A percentile compares a stretch with the other conserved stretches of the same genome.
phyloP scores from a whole-genome alignment of 2,329 filamentous ascomycete genomes.

The Exophiala lecanii-corni region DNA sequence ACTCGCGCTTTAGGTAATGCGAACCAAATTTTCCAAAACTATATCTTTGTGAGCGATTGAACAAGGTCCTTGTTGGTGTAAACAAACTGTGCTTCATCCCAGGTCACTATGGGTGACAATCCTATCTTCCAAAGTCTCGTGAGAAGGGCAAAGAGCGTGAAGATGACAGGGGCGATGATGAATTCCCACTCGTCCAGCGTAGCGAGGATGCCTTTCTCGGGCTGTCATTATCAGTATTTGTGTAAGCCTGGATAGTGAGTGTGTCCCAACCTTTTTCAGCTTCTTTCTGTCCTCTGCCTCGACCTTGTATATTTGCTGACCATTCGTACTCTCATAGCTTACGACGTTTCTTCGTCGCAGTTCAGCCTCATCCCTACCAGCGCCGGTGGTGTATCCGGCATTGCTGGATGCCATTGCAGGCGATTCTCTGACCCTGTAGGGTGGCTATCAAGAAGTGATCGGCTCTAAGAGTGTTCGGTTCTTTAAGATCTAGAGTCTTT shows the following conservation, averaged over 20 bases:
- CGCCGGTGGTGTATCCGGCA: slow-evolving; percentile 19
- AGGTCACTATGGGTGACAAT: slow-evolving; percentile 66
- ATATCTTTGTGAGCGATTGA: slow-evolving; percentile 9
- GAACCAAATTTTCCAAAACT: slow-evolving; percentile 80
- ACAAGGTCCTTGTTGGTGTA: background rate
- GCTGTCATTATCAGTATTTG: slow-evolving; percentile 23
- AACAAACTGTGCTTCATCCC: slow-evolving; percentile 70
- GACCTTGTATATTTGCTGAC: slow-evolving; percentile 21
- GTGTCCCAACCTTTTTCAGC: slow-evolving; percentile 32
- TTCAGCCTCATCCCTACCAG: slow-evolving; percentile 34
- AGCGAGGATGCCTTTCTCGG: slow-evolving; percentile 33
- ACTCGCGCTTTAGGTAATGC: slow-evolving; percentile 97
- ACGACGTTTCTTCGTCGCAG: slow-evolving; percentile 41
- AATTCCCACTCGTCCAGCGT: slow-evolving; percentile 56
- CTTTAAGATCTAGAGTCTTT: too few relatives aligned
- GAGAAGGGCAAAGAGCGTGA: slow-evolving; percentile 60
- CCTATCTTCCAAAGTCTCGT: slow-evolving; percentile 66
- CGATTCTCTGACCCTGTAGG: too few relatives aligned
- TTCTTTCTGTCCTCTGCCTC: slow-evolving; percentile 34
- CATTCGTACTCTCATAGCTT: slow-evolving; percentile 30
- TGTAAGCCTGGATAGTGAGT: background rate
- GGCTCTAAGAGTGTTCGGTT: too few relatives aligned
- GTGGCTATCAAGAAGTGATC: too few relatives aligned
- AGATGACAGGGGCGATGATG: slow-evolving; percentile 59
- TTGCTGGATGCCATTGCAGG: slow-evolving; percentile 16